Evolutionary conservation across 306 rosid genomes (phyloP).

Genomic region (Gleditsia sinensis): DNA sequence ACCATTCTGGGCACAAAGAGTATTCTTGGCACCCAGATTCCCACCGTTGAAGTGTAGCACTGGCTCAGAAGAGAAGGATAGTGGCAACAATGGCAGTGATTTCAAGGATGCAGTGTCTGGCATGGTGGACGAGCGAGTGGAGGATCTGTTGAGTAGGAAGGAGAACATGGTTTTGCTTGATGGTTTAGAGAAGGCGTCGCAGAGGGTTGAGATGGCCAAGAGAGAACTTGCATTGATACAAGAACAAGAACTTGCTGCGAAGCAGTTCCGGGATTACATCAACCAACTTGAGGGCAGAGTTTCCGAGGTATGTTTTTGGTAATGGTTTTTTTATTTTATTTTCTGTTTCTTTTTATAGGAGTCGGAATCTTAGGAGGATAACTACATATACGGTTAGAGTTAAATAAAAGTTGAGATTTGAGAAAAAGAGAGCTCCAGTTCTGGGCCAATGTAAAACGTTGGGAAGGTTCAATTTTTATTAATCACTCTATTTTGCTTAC

Average conservation of each 20-base stretch:
- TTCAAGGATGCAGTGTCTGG: constrained; percentile 55
- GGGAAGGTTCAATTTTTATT: too few relatives aligned
- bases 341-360: neutral
- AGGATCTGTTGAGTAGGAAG: constrained; percentile 58
- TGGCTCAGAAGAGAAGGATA: constrained; percentile 32
- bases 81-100: constrained; percentile 17
- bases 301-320: constrained; percentile 50
- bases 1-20: constrained; percentile 17
- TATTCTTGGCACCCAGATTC: constrained; percentile 14
- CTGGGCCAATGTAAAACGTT: too few relatives aligned
- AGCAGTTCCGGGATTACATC: constrained; percentile 55
- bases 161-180: constrained; percentile 73
- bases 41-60: constrained; percentile 36
- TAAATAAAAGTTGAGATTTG: neutral
- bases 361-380: neutral
- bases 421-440: too few relatives aligned
- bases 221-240: constrained; percentile 64
- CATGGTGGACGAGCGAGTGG: constrained; percentile 56
- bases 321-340: neutral
- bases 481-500: neutral
- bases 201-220: constrained; percentile 69
- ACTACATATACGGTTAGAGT: neutral
- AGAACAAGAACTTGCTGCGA: constrained; percentile 59
- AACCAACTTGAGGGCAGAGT: constrained; percentile 60
- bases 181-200: constrained; percentile 76